Evolutionary conservation across 129 eudicot species (phyloP).

Genomic region (Smallanthus sonchifolius): DNA sequence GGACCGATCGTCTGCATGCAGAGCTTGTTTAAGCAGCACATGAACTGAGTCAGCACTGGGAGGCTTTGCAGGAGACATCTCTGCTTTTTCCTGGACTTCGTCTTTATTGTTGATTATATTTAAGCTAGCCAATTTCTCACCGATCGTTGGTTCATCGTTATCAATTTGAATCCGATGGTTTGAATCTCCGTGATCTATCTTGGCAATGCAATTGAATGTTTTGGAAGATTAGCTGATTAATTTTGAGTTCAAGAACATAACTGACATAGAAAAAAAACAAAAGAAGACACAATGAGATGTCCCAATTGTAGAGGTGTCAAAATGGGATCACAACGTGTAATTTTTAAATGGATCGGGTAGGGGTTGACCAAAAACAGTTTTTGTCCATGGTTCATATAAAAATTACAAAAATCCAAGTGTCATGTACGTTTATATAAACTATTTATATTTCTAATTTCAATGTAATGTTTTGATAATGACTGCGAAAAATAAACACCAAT

Average conservation of each 20-base stretch:
- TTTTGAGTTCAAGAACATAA: neutral
- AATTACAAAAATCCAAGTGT: neutral
- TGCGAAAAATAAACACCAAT: neutral
- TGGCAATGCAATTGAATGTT: conserved; percentile 3
- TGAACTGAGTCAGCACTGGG: conserved; percentile 94
- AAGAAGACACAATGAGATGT: neutral
- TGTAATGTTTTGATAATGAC: neutral
- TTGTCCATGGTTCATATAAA: neutral
- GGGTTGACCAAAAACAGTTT: neutral
- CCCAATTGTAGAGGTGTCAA: neutral
- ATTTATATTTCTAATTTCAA: neutral
- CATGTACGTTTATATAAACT: neutral
- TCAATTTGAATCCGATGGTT: conserved; percentile 44
- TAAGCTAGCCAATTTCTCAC: conserved; percentile 75
- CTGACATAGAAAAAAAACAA: neutral
- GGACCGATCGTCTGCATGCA: conserved; percentile 86
- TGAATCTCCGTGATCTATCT: conserved; percentile 46
- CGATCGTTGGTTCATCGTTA: conserved; percentile 87
- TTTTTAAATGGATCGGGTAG: neutral
- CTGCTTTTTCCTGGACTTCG: conserved; percentile 32
- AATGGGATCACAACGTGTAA: neutral
- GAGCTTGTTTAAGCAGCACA: conserved; percentile 84
- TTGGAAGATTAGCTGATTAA: neutral
- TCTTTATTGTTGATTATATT: conserved; percentile 38
- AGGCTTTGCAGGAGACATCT: conserved; percentile 49